phyloP scores from a whole-genome alignment of 768 basidiomycete species.

The Epithele typhae region DNA sequence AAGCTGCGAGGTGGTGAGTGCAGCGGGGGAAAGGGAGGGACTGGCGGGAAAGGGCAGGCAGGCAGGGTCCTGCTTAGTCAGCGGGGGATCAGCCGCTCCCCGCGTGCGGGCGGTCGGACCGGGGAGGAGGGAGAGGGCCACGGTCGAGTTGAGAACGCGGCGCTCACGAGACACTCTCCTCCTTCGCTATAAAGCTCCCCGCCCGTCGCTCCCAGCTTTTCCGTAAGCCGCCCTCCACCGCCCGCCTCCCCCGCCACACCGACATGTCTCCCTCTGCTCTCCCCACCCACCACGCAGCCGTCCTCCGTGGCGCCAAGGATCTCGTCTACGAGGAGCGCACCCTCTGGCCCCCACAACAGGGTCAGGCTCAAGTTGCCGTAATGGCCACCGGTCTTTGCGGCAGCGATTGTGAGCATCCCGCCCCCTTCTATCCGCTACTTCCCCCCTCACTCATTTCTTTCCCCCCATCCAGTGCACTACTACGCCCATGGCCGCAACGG shows the following conservation, averaged over 20 bases:
- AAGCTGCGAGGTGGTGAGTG: background rate
- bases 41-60: too few species aligned
- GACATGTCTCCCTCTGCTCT: conserved; percentile 45
- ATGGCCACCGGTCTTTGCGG: conserved; percentile 89
- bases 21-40: too few species aligned
- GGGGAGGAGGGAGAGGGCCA: conserved; percentile 10
- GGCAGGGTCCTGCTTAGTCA: too few species aligned
- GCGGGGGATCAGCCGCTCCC: too few species aligned
- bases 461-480: conserved; percentile 69
- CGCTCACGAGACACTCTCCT: too few species aligned
- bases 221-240: conserved; percentile 22
- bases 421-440: conserved; percentile 10
- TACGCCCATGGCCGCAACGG: conserved; percentile 88
- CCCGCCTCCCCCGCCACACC: conserved; percentile 4
- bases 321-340: conserved; percentile 74
- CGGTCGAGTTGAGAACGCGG: conserved; percentile 15
- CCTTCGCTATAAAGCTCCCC: conserved; percentile 16
- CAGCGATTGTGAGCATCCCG: conserved; percentile 56
- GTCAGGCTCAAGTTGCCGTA: conserved; percentile 78
- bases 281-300: conserved; percentile 62
- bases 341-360: conserved; percentile 64
- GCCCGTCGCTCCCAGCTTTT: conserved; percentile 16
- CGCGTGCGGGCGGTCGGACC: conserved; percentile 29
- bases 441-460: conserved; percentile 2
- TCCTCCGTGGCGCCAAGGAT: conserved; percentile 82